Conservation (phyloP, 805 yeast genomes). For the Cyberlindnera maritima region DNA sequence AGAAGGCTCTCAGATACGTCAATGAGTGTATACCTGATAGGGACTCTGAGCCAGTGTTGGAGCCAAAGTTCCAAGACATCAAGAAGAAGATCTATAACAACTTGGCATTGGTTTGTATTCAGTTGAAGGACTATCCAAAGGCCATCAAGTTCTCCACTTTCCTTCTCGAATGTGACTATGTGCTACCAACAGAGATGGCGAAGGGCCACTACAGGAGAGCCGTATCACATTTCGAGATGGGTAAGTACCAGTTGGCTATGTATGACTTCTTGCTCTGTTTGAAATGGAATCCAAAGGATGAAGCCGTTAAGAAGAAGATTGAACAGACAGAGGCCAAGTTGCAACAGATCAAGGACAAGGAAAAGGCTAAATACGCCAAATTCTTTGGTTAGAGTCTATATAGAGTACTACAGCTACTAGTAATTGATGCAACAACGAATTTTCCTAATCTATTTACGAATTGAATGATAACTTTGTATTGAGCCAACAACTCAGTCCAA, state of each 20-base stretch:
- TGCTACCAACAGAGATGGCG: constrained; percentile 43
- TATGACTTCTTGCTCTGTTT: constrained; percentile 44
- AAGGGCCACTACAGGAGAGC: constrained; percentile 62
- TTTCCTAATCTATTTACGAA: not conserved
- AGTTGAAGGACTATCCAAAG: constrained; percentile 45
- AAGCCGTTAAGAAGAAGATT: constrained; percentile 44
- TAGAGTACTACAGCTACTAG: too few species aligned
- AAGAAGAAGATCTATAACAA: constrained; percentile 46
- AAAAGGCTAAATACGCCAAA: constrained; percentile 56
- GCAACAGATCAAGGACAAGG: constrained; percentile 44
- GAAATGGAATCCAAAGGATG: constrained; percentile 46
- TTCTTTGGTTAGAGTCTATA: constrained; percentile 43
- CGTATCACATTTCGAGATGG: constrained; percentile 39
- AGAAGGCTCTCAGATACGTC: constrained; percentile 63
- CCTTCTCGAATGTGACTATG: constrained; percentile 48
- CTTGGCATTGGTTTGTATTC: constrained; percentile 52
- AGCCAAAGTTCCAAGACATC: constrained; percentile 43
- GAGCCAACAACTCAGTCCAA: constrained; percentile 12
- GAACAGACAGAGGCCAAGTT: constrained; percentile 38
- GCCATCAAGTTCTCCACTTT: constrained; percentile 54
- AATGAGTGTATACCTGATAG: constrained; percentile 71
- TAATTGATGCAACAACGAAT: not conserved
- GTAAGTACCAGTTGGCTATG: constrained; percentile 49
- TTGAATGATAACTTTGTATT: not conserved
- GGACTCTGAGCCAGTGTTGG: constrained; percentile 55